phyloP scores from a whole-genome alignment of 768 basidiomycete species.

The Grammothele lineata region DNA sequence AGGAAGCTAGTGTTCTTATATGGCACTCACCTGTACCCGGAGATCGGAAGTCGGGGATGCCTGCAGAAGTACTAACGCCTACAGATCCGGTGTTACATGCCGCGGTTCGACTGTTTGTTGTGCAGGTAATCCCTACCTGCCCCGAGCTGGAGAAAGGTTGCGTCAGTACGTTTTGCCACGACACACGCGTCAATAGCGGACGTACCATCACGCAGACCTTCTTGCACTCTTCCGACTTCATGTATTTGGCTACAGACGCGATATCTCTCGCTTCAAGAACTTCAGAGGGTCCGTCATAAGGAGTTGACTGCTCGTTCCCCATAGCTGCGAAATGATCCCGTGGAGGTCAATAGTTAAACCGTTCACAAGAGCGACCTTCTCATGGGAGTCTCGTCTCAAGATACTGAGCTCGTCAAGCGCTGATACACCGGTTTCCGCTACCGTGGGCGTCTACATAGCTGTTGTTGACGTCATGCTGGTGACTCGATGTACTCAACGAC shows the following conservation, averaged over 20 bases:
- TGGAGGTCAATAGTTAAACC: no score
- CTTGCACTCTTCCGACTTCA: conserved; percentile 62
- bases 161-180: neutral
- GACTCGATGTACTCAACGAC: no score
- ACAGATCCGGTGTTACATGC: neutral
- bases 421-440: no score
- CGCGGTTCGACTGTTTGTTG: neutral
- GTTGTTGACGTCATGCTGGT: no score
- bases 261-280: conserved; percentile 35
- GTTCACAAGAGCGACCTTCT: no score
- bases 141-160: conserved; percentile 55
- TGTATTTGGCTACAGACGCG: conserved; percentile 56
- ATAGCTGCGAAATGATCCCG: no score
- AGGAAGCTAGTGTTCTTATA: neutral
- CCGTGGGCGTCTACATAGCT: no score
- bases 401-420: no score
- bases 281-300: conserved; percentile 20
- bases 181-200: neutral
- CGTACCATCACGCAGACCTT: conserved; percentile 73
- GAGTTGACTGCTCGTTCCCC: conserved; percentile 14
- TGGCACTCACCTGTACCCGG: conserved; percentile 34
- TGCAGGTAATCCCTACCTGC: conserved; percentile 42
- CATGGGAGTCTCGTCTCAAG: no score
- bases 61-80: conserved; percentile 40
- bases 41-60: conserved; percentile 52